Evolutionary conservation across 805 yeast species (phyloP).

Genomic region (Sungouiella blattae): DNA sequence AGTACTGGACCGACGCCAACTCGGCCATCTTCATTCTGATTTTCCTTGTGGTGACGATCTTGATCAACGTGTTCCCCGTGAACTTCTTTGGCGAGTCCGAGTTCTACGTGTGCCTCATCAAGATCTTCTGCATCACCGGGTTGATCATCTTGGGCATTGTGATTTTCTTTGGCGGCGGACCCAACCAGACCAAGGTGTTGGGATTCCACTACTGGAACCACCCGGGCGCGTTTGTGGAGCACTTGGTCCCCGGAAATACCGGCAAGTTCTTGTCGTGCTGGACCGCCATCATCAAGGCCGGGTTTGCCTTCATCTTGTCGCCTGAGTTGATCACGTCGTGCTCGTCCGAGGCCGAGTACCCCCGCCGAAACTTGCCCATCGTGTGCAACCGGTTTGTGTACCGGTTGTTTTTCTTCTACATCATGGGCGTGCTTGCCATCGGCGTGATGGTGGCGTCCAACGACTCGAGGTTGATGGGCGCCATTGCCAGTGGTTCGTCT

Average conservation of each 20-base stretch:
- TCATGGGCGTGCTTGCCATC: constrained; percentile 16
- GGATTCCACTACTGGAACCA: constrained; percentile 46
- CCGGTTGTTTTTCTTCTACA: constrained; percentile 11
- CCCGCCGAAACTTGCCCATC: constrained; percentile 55
- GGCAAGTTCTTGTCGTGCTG: constrained; percentile 5
- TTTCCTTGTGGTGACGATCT: constrained; percentile 37
- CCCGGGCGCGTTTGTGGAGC: constrained; percentile 19
- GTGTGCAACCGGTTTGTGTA: constrained; percentile 24
- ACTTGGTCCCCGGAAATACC: constrained; percentile 2
- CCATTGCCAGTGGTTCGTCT: neutral
- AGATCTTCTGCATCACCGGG: constrained; percentile 29
- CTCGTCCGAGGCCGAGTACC: constrained; percentile 54
- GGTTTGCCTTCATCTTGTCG: constrained; percentile 1
- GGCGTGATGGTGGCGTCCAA: constrained; percentile 5
- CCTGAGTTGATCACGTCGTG: constrained; percentile 31
- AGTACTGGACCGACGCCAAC: constrained; percentile 32
- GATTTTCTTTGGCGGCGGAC: constrained; percentile 37
- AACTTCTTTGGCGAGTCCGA: constrained; percentile 36
- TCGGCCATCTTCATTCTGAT: constrained; percentile 55
- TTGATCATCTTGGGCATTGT: constrained; percentile 33
- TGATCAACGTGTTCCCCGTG: constrained; percentile 29
- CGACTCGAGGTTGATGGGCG: constrained; percentile 2
- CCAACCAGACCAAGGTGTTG: constrained; percentile 32
- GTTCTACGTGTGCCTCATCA: constrained; percentile 32
- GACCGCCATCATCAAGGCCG: constrained; percentile 5